phyloP scores from a whole-genome alignment of 129 eudicot genomes.

The Logfia minima region DNA sequence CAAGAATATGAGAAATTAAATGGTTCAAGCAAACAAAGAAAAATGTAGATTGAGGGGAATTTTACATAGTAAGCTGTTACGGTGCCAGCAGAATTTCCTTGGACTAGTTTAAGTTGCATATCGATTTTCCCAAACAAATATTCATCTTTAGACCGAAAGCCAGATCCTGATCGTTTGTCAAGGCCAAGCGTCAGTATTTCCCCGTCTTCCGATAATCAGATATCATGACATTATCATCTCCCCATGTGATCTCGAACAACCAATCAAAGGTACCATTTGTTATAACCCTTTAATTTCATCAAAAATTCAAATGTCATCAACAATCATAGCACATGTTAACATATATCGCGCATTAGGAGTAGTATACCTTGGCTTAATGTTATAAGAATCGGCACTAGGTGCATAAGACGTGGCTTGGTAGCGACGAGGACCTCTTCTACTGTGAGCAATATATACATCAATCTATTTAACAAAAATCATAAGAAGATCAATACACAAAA shows the following conservation, averaged over 20 bases:
- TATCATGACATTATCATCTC: conserved; percentile 43
- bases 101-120: conserved; percentile 64
- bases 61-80: conserved; percentile 65
- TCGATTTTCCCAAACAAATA: conserved; percentile 52
- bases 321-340: not conserved
- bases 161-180: conserved; percentile 58
- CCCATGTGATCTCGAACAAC: conserved; percentile 59
- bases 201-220: conserved; percentile 39
- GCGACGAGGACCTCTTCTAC: conserved; percentile 19
- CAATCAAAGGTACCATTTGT: conserved; percentile 60
- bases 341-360: not conserved
- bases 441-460: conserved; percentile 31
- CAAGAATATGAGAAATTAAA: not conserved
- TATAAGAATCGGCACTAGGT: conserved; percentile 10
- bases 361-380: conserved; percentile 20
- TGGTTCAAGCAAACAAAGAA: not conserved
- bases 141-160: conserved; percentile 50
- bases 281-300: conserved; percentile 26
- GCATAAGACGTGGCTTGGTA: conserved; percentile 17
- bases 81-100: conserved; percentile 68
- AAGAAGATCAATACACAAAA: not conserved
- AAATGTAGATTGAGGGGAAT: not conserved
- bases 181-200: conserved; percentile 56
- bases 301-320: conserved; percentile 15
- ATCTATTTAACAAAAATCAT: conserved; percentile 19